phyloP scores from a whole-genome alignment of 1,284 basidiomycete genomes.

The Cutaneotrichosporon sp. region DNA sequence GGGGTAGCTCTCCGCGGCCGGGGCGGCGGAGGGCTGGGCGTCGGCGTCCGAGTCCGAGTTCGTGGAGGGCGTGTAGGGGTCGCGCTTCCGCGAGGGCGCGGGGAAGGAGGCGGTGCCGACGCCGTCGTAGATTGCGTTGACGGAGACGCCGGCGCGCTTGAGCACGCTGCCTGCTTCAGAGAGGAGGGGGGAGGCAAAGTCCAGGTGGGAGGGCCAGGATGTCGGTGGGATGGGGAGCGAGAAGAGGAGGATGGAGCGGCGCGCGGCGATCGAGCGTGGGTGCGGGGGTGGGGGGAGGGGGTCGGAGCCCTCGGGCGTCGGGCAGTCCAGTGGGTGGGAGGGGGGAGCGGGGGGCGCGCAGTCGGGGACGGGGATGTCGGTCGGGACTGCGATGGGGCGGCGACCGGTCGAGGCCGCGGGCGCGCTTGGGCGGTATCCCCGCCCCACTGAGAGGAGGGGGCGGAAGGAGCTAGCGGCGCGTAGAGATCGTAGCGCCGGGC shows the following conservation, averaged over 20 bases:
- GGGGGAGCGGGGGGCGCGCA: background rate
- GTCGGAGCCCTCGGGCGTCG: background rate
- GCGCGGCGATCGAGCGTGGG: slow-evolving; percentile 28
- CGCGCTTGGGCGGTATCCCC: background rate
- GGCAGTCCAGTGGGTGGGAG: background rate
- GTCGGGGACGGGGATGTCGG: background rate
- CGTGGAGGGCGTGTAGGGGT: background rate
- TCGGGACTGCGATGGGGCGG: background rate
- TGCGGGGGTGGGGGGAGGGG: slow-evolving; percentile 1
- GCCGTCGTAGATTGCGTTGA: slow-evolving; percentile 46
- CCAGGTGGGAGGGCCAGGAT: slow-evolving; percentile 45
- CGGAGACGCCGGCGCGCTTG: slow-evolving; percentile 29
- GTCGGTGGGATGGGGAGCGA: slow-evolving; percentile 39
- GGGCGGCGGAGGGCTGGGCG: background rate
- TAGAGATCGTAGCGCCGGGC: background rate
- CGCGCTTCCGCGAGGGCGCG: background rate
- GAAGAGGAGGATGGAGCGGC: slow-evolving; percentile 40
- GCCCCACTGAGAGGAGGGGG: background rate
- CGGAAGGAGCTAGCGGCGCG: background rate
- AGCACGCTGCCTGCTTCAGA: slow-evolving; percentile 21
- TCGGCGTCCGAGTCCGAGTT: slow-evolving; percentile 1
- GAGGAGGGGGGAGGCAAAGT: slow-evolving; percentile 39
- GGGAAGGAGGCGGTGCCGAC: slow-evolving; percentile 11
- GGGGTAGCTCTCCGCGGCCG: slow-evolving; percentile 29
- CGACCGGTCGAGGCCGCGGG: background rate